Base-by-base conservation (phyloP, 495 filamentous ascomycete genomes). In the Aspergillus taichungensis region DNA sequence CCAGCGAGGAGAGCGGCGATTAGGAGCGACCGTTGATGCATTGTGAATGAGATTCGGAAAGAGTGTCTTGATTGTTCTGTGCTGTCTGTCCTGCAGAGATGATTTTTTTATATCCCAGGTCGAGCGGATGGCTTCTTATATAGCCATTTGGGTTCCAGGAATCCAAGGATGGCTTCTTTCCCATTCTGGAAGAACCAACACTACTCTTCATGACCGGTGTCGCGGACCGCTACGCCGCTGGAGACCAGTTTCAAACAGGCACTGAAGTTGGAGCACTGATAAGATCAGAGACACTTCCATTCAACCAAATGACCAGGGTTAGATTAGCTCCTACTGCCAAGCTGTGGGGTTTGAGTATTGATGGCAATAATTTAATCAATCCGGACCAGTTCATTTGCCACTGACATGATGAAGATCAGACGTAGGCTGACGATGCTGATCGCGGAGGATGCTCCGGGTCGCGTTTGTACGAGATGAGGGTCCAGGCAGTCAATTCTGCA, bases 1-100 rank as follows among this genome's bases (percentile, higher is more conserved):
- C 49, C 52, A 14, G 48, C 42, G 45, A 57, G 30, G 30, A 69
- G 50, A 35, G 60, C 54, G 42, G 66, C 57, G 50, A 66, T 62
- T 49, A 66, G 52, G 34, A 64, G 46, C 13, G 56, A 57, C 37
- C 61, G 59, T 55, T 64, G 61, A 52, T 60, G 47, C 62, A 68
- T 68, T 44, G 44, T 55, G 34, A 3, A 43, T 28, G 28, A 32
- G 11, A 9, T 10, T 10, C 43, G 18, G 30, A 37, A 36, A 28
- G 30, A 51, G 18, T 43, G 12, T 27, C 49, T 30, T 27, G 44
- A 39, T 42, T 47, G 45, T 42, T 40, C 34, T n/a, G 34, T 49
- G 43, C 46, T 49, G 27, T 60, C 60, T 64, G 64, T 47, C 60
- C 59, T 52, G 61, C 59, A 61, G 57, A 63, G 51, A 42, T 60